A percentile compares a stretch with the other conserved stretches of the same genome.
These are phyloP conservation scores for Lactarius psammicola DNA, from an alignment of 768 basidiomycete genomes.

Conservation along the genomic window DNA sequence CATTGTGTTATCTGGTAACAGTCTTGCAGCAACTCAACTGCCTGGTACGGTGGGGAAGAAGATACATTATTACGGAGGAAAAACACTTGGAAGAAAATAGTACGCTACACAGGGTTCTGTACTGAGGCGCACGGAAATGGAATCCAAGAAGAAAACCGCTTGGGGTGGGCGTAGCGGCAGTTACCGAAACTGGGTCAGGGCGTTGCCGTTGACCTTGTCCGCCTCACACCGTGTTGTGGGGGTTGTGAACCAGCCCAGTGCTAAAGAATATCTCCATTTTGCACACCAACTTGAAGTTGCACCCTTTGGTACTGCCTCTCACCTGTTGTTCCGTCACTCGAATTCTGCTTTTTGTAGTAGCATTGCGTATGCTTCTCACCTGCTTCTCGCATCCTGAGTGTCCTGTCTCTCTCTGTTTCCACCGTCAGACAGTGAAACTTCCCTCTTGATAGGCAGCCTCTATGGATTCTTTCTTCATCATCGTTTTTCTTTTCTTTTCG, in stretches of 20 bases:
- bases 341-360: not conserved
- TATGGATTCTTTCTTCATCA: not conserved
- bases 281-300: not conserved
- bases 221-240: not conserved
- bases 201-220: not conserved
- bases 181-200: not conserved
- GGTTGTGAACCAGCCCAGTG: no score
- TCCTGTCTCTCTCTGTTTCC: not conserved
- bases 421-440: not conserved
- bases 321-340: not conserved
- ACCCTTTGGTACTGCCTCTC: not conserved
- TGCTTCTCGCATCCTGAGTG: not conserved
- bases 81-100: no score
- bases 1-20: no score
- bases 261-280: no score
- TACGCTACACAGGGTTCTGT: no score
- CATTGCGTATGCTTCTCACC: not conserved
- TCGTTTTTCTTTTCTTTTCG: not conserved
- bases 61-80: no score
- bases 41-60: no score
- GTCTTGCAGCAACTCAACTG: no score
- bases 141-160: no score
- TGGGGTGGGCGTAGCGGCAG: no score
- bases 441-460: not conserved
- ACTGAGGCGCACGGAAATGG: no score